These are phyloP conservation scores for Apiospora saccharicola DNA, from an alignment of 2,329 filamentous ascomycete genomes.

Conservation along the genomic window DNA sequence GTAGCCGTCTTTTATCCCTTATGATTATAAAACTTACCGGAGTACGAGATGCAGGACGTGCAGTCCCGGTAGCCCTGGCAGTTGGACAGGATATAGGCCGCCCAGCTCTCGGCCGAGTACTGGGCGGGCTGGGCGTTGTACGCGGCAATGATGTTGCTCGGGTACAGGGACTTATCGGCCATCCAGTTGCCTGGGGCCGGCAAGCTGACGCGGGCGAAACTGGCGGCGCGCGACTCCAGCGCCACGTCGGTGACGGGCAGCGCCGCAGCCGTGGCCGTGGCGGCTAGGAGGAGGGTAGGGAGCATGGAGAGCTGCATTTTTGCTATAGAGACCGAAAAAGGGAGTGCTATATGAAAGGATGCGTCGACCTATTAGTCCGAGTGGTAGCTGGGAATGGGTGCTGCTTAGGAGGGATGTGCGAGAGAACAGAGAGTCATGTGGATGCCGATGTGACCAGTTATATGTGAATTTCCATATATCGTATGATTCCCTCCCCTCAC, in stretches of 20 bases:
- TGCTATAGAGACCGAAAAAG: no score
- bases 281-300: slow-evolving; percentile 3
- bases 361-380: background rate
- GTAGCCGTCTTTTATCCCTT: no score
- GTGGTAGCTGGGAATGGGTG: background rate
- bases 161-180: slow-evolving; percentile 11
- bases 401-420: background rate
- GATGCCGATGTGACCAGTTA: background rate
- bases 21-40: background rate
- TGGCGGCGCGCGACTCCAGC: slow-evolving; percentile 1
- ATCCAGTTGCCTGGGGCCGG: slow-evolving; percentile 23
- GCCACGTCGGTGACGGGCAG: background rate
- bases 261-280: slow-evolving; percentile 12
- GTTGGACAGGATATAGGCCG: slow-evolving; percentile 17
- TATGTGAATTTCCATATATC: background rate
- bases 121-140: slow-evolving; percentile 16
- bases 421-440: background rate
- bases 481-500: background rate
- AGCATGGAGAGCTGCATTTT: background rate
- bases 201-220: slow-evolving; percentile 16
- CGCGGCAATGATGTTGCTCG: slow-evolving; percentile 23
- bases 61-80: slow-evolving; percentile 18
- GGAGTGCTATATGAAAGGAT: background rate
- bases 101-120: slow-evolving; percentile 24
- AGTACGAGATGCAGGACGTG: slow-evolving; percentile 22